Percentiles rank a stretch among this genome's conserved stretches.
Conservation (phyloP, 23 red algal genomes). For the Chondrus crispus region DNA sequence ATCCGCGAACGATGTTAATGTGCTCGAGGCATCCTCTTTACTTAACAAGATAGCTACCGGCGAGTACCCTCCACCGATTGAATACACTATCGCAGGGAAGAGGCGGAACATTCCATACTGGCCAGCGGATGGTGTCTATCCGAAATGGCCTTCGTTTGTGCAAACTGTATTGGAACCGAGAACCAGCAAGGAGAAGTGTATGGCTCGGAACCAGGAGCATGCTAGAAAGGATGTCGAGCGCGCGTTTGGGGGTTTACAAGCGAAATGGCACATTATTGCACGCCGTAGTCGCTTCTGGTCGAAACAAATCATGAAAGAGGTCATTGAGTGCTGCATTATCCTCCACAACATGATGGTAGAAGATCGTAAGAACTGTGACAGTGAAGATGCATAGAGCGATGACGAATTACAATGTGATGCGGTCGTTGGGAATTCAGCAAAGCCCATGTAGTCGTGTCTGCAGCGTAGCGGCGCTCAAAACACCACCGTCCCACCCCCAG, state of each 20-base stretch:
- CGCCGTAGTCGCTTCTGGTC: background rate
- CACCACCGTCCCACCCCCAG: no score
- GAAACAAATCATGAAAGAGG: background rate
- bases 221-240: background rate
- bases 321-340: background rate
- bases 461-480: no score
- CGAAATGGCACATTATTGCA: background rate
- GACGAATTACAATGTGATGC: background rate
- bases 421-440: background rate
- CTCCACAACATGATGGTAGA: conserved; percentile 27
- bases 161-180: background rate
- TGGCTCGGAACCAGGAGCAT: background rate
- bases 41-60: background rate
- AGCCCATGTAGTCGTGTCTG: background rate
- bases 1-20: conserved; percentile 18
- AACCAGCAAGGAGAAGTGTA: background rate
- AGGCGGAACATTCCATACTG: background rate
- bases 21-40: background rate
- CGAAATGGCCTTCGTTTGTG: background rate
- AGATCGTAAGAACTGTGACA: background rate
- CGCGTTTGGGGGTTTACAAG: background rate
- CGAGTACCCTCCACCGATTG: background rate
- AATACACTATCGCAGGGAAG: background rate
- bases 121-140: background rate
- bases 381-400: background rate